Evolutionary conservation across 805 yeast genomes (phyloP).

Genomic region (Wickerhamomyces ciferrii): DNA sequence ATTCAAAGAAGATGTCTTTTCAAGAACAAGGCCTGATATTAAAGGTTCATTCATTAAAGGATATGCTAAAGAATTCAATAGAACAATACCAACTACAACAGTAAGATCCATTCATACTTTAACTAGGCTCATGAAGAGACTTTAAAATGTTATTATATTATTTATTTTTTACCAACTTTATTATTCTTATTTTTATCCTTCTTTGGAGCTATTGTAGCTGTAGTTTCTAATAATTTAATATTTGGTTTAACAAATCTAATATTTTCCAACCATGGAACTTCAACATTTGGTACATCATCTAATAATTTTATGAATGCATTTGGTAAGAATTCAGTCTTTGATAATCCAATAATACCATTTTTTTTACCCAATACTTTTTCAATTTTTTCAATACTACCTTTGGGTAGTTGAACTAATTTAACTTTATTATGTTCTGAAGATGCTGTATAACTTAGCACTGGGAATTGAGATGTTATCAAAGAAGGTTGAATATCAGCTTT

Average conservation of each 20-base stretch:
- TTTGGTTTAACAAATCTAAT: slow-evolving; percentile 30
- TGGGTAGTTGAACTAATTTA: slow-evolving; percentile 58
- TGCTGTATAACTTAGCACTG: slow-evolving; percentile 46
- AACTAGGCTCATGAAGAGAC: background rate
- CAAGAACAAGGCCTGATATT: background rate
- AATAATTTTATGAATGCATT: slow-evolving; percentile 22
- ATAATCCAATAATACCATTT: slow-evolving; percentile 28
- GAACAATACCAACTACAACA: background rate
- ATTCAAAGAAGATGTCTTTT: background rate
- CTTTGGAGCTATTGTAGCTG: slow-evolving; percentile 37
- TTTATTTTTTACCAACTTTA: slow-evolving; percentile 4
- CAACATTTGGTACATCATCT: slow-evolving; percentile 28
- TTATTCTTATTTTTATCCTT: slow-evolving; percentile 20
- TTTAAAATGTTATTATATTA: background rate
- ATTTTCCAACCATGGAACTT: slow-evolving; percentile 41
- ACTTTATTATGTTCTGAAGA: slow-evolving; percentile 26
- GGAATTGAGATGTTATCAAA: slow-evolving; percentile 51
- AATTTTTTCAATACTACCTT: slow-evolving; percentile 25
- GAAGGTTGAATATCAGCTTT: slow-evolving; percentile 48
- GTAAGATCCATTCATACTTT: background rate
- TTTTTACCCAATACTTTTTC: slow-evolving; percentile 26
- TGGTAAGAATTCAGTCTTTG: slow-evolving; percentile 14
- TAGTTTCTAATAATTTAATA: slow-evolving; percentile 38
- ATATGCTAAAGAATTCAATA: background rate
- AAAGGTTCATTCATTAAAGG: background rate